Percentiles rank a stretch among this genome's conserved stretches.
Evolutionary conservation across 257 asterid species (phyloP).

Genomic region (Leptodermis oblonga): DNA sequence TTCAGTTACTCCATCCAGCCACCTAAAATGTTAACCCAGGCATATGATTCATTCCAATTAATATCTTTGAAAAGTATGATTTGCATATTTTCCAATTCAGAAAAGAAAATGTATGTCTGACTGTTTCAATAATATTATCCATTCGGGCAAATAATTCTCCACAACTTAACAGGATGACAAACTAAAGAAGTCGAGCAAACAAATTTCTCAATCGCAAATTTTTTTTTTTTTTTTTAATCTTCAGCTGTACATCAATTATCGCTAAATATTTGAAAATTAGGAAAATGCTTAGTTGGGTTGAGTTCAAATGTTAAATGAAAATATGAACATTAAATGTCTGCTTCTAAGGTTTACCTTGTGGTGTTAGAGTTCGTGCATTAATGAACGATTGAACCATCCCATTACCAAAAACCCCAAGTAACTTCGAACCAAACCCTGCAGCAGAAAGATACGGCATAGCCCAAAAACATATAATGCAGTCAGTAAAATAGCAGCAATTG

Average conservation of each 20-base stretch:
- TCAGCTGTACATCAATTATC: neutral
- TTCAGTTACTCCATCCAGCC: no score
- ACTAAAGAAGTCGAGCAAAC: neutral
- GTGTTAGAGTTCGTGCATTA: no score
- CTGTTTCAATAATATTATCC: neutral
- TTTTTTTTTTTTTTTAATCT: neutral
- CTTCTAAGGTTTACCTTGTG: no score
- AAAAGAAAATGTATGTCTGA: neutral
- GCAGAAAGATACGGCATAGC: slow-evolving; percentile 89
- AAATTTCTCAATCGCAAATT: neutral
- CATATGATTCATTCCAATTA: no score
- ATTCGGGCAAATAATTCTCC: neutral
- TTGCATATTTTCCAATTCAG: neutral
- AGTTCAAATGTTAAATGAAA: no score
- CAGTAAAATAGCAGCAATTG: neutral
- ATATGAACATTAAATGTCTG: no score
- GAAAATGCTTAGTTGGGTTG: no score
- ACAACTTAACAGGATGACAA: neutral
- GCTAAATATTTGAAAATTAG: neutral
- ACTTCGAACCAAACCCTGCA: slow-evolving; percentile 96
- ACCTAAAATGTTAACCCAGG: no score
- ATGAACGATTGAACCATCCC: no score
- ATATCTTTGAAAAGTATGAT: neutral
- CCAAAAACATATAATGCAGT: slow-evolving; percentile 37
- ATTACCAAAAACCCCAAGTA: no score